Percentiles rank a stretch among this genome's conserved stretches.
phyloP scores from a whole-genome alignment of 495 filamentous ascomycete genomes.

The Usnea hakonensis region DNA sequence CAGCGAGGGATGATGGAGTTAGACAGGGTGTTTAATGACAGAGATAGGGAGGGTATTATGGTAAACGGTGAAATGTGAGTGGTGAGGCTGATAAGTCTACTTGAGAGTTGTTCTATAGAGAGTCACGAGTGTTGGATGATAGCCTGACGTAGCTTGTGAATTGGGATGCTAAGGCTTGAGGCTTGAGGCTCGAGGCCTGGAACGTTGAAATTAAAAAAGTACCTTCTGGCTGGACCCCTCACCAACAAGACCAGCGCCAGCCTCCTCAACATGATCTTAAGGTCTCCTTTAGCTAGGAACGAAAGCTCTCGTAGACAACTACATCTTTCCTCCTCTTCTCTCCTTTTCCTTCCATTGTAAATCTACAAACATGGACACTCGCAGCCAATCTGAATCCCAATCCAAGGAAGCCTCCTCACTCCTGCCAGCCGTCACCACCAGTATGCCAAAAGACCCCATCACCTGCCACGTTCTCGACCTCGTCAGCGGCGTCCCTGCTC shows the following conservation, averaged over 20 bases:
- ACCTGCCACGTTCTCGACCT: conserved; percentile 73
- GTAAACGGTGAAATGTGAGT: neutral
- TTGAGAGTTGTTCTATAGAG: neutral
- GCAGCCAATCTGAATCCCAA: conserved; percentile 19
- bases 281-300: neutral
- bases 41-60: neutral
- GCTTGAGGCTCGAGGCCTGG: neutral
- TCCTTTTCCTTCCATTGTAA: neutral
- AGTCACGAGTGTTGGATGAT: neutral
- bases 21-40: neutral
- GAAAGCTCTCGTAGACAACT: neutral
- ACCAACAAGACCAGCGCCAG: neutral
- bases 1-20: neutral
- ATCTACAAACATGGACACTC: conserved; percentile 25
- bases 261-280: neutral
- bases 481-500: conserved; percentile 56
- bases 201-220: neutral
- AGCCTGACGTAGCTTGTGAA: conserved; percentile 5
- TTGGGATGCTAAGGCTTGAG: neutral
- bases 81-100: neutral
- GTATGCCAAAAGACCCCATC: conserved; percentile 56
- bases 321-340: neutral
- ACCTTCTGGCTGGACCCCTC: neutral
- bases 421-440: conserved; percentile 52
- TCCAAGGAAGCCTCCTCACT: conserved; percentile 30